A percentile compares a stretch with the other conserved stretches of the same genome.
These are phyloP conservation scores for Penicillium macrosclerotiorum DNA, from an alignment of 495 filamentous ascomycete species.

Conservation along the genomic window DNA sequence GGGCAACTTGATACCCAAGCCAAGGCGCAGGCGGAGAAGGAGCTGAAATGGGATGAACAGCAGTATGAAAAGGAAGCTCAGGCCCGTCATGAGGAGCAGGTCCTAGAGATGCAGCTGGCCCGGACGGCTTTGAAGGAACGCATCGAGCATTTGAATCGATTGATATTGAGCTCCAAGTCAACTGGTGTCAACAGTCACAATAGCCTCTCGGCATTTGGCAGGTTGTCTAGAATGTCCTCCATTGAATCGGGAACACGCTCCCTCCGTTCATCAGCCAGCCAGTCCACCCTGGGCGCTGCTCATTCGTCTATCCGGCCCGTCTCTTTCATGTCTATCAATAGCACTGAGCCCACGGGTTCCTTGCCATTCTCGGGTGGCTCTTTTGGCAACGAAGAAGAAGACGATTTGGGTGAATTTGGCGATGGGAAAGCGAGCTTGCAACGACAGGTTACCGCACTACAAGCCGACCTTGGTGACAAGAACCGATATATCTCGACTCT, in stretches of 20 bases:
- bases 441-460: constrained; percentile 80
- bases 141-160: constrained; percentile 93
- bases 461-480: constrained; percentile 91
- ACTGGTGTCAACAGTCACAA: constrained; percentile 82
- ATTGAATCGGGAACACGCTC: constrained; percentile 52
- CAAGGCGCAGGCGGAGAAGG: constrained; percentile 66
- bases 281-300: constrained; percentile 59
- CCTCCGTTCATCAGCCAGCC: constrained; percentile 68
- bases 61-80: constrained; percentile 78
- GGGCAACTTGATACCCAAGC: constrained; percentile 76
- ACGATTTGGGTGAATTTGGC: constrained; percentile 78
- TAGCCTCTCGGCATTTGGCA: constrained; percentile 68
- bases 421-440: constrained; percentile 81
- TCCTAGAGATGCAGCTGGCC: constrained; percentile 96
- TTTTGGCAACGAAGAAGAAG: constrained; percentile 58
- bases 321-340: constrained; percentile 61
- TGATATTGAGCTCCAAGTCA: constrained; percentile 93
- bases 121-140: constrained; percentile 94
- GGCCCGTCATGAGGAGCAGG: constrained; percentile 89
- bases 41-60: constrained; percentile 64
- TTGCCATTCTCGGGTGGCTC: constrained; percentile 33
- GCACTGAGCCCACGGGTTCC: constrained; percentile 39
- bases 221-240: constrained; percentile 61
- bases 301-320: constrained; percentile 58
- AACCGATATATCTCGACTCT: constrained; percentile 94